These are phyloP conservation scores for Nakaseomyces glabratus DNA, from an alignment of 1,139 yeast species.

Conservation along the genomic window DNA sequence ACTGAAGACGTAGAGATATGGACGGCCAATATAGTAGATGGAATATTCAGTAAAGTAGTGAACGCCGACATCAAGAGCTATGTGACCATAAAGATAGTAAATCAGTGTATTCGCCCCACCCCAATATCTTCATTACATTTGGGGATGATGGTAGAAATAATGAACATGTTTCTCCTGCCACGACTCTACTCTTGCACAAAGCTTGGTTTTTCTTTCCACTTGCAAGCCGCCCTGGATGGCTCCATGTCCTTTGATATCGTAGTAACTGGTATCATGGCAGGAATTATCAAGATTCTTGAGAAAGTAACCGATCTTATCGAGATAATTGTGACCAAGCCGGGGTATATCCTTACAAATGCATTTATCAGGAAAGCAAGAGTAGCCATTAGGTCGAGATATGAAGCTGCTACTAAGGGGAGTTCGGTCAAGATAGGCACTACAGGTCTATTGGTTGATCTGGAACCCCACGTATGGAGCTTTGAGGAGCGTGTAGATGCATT, in stretches of 20 bases:
- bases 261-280: slow-evolving; percentile 41
- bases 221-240: slow-evolving; percentile 44
- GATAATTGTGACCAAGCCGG: slow-evolving; percentile 10
- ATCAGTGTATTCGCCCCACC: slow-evolving; percentile 24
- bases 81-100: slow-evolving; percentile 40
- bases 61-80: slow-evolving; percentile 3
- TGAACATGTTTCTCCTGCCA: slow-evolving; percentile 36
- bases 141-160: slow-evolving; percentile 43
- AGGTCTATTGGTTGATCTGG: slow-evolving; percentile 43
- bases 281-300: slow-evolving; percentile 25
- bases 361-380: slow-evolving; percentile 36
- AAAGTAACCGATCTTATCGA: slow-evolving; percentile 14
- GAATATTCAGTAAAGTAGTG: background rate
- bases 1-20: slow-evolving; percentile 41
- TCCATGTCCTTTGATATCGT: slow-evolving; percentile 42
- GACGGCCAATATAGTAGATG: slow-evolving; percentile 29
- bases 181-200: slow-evolving; percentile 43
- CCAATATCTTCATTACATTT: slow-evolving; percentile 36
- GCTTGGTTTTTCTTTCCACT: slow-evolving; percentile 46
- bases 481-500: slow-evolving; percentile 47
- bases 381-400: slow-evolving; percentile 38
- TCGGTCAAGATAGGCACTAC: slow-evolving; percentile 41
- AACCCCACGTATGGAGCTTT: slow-evolving; percentile 43
- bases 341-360: slow-evolving; percentile 13
- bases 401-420: slow-evolving; percentile 32